Conservation (phyloP, 176 grass and related monocot genomes). For the Carex cristatella region DNA sequence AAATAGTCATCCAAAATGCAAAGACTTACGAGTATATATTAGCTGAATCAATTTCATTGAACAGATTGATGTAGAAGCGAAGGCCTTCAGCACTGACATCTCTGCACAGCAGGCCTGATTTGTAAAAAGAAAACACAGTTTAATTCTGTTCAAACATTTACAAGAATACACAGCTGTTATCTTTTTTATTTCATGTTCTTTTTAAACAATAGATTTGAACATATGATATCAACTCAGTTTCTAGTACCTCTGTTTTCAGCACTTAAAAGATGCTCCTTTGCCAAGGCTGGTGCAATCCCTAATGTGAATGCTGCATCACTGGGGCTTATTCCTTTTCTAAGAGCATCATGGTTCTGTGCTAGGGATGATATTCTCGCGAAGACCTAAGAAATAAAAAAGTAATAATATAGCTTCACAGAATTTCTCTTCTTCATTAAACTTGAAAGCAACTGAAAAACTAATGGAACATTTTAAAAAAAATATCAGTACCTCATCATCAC, state of each 20-base stretch:
- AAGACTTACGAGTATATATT: constrained; percentile 83
- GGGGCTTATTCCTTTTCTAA: constrained; percentile 83
- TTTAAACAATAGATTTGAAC: neutral
- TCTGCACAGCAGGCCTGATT: constrained; percentile 78
- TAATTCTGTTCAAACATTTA: neutral
- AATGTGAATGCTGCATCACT: constrained; percentile 93
- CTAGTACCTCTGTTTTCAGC: constrained; percentile 83
- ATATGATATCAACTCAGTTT: neutral
- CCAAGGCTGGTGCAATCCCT: constrained; percentile 94
- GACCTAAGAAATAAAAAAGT: constrained; percentile 44
- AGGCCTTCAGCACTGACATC: constrained; percentile 91
- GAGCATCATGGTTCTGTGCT: constrained; percentile 66
- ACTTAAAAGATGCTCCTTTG: constrained; percentile 91
- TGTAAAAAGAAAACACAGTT: neutral
- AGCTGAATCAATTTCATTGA: constrained; percentile 80
- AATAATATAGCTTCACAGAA: neutral
- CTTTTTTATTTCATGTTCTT: neutral
- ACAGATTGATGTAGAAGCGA: constrained; percentile 86
- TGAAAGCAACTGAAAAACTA: neutral
- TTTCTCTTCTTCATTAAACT: constrained; percentile 10
- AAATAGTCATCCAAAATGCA: constrained; percentile 2
- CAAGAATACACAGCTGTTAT: neutral
- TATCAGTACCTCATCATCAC: constrained; percentile 79
- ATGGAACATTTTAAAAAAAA: neutral
- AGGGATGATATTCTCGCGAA: constrained; percentile 81